Percentiles rank a stretch among this genome's conserved stretches.
These are phyloP conservation scores for Fusarium zealandicum DNA, from an alignment of 2,329 filamentous ascomycete genomes.

Conservation along the genomic window DNA sequence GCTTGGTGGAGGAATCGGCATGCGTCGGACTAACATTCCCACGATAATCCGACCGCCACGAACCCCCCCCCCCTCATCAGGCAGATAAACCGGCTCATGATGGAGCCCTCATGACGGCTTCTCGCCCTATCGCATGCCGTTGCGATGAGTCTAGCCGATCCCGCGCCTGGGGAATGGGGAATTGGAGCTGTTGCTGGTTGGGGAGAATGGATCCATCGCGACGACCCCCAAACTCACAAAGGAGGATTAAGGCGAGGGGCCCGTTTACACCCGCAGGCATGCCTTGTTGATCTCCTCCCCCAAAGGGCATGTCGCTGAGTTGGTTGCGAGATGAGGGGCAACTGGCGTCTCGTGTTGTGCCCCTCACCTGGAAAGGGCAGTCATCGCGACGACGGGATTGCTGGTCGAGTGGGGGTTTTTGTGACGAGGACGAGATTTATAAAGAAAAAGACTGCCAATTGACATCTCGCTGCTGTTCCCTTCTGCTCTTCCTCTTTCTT, in stretches of 20 bases:
- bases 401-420: slow-evolving; percentile 25
- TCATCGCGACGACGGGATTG: slow-evolving; percentile 17
- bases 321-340: slow-evolving; percentile 4
- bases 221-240: slow-evolving; percentile 34
- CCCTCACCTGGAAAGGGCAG: slow-evolving; percentile 27
- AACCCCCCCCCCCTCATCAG: not conserved
- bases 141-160: slow-evolving; percentile 23
- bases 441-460: slow-evolving; percentile 18
- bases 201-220: slow-evolving; percentile 7
- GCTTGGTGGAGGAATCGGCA: slow-evolving; percentile 39
- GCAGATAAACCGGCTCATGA: slow-evolving; percentile 23
- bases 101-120: slow-evolving; percentile 13
- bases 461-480: not conserved
- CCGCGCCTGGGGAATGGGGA: not conserved
- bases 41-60: slow-evolving; percentile 32
- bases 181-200: slow-evolving; percentile 16
- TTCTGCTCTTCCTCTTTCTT: slow-evolving; percentile 4
- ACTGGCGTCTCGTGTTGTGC: slow-evolving; percentile 1
- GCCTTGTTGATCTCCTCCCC: slow-evolving; percentile 17
- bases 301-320: slow-evolving; percentile 20
- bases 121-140: slow-evolving; percentile 29
- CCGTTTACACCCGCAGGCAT: not conserved
- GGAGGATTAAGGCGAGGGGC: not conserved
- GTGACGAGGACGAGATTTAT: slow-evolving; percentile 22
- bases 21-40: slow-evolving; percentile 30